A percentile compares a stretch with the other conserved stretches of the same genome.
Evolutionary conservation across 2,329 filamentous ascomycete genomes (phyloP).

Genomic region (Penicillium sp.): DNA sequence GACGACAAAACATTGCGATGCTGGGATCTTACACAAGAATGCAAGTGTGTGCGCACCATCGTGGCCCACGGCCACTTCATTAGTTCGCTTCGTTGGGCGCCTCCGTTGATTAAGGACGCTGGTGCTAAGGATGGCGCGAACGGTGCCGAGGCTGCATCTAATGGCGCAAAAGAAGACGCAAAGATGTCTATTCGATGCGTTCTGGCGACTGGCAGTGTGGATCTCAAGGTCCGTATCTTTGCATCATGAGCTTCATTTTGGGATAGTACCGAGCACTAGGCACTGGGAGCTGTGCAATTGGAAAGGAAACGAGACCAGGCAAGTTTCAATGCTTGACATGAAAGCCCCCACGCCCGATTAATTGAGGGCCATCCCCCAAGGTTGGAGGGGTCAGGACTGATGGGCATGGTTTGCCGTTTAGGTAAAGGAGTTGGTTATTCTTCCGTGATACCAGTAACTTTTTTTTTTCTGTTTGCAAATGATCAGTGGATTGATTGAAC

Average conservation of each 20-base stretch:
- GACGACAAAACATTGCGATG: constrained; percentile 92
- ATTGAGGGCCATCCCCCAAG: constrained; percentile 8
- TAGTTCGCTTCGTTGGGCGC: constrained; percentile 84
- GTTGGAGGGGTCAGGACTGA: constrained; percentile 13
- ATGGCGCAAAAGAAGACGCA: constrained; percentile 19
- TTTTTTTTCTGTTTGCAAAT: constrained; percentile 16
- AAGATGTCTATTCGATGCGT: constrained; percentile 70
- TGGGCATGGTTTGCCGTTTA: constrained; percentile 14
- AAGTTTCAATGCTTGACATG: neutral
- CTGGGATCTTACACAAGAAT: constrained; percentile 90
- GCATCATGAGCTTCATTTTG: constrained; percentile 17
- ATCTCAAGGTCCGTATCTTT: constrained; percentile 55
- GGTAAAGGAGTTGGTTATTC: constrained; percentile 28
- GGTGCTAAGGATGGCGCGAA: constrained; percentile 15
- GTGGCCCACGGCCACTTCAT: constrained; percentile 79
- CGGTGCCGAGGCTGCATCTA: constrained; percentile 16
- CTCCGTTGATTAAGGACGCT: constrained; percentile 24
- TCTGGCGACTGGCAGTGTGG: constrained; percentile 83
- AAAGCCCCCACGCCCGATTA: neutral
- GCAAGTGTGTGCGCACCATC: constrained; percentile 81
- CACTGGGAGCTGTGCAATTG: neutral
- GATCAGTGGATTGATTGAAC: constrained; percentile 13
- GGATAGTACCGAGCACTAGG: neutral
- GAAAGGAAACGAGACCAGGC: neutral
- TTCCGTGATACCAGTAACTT: constrained; percentile 28